phyloP scores from a whole-genome alignment of 2,329 filamentous ascomycete genomes.

The Apiospora pterosperma region DNA sequence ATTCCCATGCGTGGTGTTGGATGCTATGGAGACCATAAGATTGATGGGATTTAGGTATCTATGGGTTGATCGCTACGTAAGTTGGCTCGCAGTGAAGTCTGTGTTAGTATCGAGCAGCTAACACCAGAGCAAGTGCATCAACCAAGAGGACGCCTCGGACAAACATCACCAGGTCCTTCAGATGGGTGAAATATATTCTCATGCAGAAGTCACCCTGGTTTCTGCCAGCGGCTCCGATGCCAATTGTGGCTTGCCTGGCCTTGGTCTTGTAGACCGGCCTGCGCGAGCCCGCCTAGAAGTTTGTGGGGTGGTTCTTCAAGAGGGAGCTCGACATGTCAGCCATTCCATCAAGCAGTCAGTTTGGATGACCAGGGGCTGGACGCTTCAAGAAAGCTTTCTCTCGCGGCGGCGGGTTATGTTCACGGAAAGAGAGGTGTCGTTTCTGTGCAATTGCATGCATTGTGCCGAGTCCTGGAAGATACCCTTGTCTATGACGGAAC shows the following conservation, averaged over 20 bases:
- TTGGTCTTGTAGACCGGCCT: not conserved
- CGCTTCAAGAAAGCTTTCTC: not conserved
- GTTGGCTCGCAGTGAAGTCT: not conserved
- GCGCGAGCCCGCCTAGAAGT: not conserved
- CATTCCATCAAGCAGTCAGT: not conserved
- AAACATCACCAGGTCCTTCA: not conserved
- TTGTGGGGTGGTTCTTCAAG: not conserved
- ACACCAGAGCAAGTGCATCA: not conserved
- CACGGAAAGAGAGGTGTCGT: not conserved
- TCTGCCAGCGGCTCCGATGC: not conserved
- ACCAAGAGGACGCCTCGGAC: not conserved
- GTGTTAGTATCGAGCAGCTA: not conserved
- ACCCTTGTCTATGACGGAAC: not conserved
- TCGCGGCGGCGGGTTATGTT: not conserved
- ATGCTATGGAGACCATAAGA: not conserved
- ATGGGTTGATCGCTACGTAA: not conserved
- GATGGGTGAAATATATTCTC: not conserved
- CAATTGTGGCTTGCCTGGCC: not conserved
- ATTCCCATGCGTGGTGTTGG: not conserved
- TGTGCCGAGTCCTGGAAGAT: not conserved
- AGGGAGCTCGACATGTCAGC: not conserved
- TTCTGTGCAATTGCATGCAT: not conserved
- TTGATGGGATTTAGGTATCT: not conserved
- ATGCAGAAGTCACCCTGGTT: not conserved
- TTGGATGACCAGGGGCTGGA: not conserved